phyloP scores from a whole-genome alignment of 768 basidiomycete genomes.

The Tylopilus plumbeoviolaceoides region DNA sequence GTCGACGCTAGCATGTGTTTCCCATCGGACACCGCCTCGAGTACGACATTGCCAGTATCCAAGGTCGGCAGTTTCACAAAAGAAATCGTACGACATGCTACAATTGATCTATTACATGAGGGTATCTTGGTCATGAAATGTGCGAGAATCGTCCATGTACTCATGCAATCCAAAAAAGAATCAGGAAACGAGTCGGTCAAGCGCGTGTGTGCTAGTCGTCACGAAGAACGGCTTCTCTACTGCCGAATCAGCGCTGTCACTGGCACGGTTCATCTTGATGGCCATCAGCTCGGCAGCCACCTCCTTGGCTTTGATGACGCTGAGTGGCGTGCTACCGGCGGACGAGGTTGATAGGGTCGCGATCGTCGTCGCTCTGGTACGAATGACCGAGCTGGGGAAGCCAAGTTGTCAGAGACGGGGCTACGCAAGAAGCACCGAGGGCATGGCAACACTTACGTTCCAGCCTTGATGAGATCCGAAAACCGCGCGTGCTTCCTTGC shows the following conservation, averaged over 20 bases:
- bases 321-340: slow-evolving; percentile 33
- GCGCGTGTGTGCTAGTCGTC: background rate
- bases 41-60: no score
- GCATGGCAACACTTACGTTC: slow-evolving; percentile 39
- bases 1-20: no score
- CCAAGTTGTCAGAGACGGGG: background rate
- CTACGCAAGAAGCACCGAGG: slow-evolving; percentile 2
- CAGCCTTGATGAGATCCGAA: slow-evolving; percentile 49
- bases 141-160: background rate
- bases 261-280: background rate
- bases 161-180: background rate
- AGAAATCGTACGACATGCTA: background rate
- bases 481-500: slow-evolving; percentile 50
- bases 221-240: background rate
- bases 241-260: background rate
- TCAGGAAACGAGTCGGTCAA: slow-evolving; percentile 4
- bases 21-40: no score
- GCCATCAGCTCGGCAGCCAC: slow-evolving; percentile 39
- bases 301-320: slow-evolving; percentile 68
- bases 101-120: background rate
- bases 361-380: slow-evolving; percentile 34
- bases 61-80: no score
- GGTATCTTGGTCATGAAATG: background rate
- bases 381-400: slow-evolving; percentile 29
- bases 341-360: slow-evolving; percentile 14